Conservation (phyloP, 495 filamentous ascomycete genomes). For the Rhypophila decipiens region DNA sequence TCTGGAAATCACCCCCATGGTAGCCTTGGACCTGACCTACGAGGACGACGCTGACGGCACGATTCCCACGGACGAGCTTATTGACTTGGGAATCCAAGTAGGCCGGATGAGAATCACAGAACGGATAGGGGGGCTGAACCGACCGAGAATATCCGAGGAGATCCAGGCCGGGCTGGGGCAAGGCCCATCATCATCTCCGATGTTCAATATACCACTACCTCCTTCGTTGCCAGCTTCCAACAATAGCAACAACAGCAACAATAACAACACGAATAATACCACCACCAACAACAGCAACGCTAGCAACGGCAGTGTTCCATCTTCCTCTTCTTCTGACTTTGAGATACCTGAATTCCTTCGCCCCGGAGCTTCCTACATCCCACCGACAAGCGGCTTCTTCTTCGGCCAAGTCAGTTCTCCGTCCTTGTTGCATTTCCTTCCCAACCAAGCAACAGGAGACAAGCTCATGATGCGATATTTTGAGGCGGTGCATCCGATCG, state of each 20-base stretch:
- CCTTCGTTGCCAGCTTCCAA: too few species aligned
- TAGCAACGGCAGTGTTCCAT: background rate
- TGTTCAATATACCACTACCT: too few species aligned
- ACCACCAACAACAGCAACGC: background rate
- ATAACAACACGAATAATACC: too few species aligned
- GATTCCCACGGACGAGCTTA: constrained; percentile 45
- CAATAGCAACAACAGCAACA: background rate
- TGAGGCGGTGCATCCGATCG: constrained; percentile 58
- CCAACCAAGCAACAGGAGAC: constrained; percentile 43
- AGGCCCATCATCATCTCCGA: too few species aligned
- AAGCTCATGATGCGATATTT: constrained; percentile 60
- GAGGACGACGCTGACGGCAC: constrained; percentile 53
- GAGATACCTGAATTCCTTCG: constrained; percentile 39
- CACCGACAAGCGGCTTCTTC: constrained; percentile 61
- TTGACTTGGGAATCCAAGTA: constrained; percentile 63
- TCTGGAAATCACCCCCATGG: constrained; percentile 49
- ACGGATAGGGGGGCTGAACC: constrained; percentile 55
- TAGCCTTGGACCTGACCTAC: constrained; percentile 55
- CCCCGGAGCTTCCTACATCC: constrained; percentile 48
- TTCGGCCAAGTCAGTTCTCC: constrained; percentile 48
- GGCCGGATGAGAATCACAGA: constrained; percentile 69
- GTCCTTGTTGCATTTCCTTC: constrained; percentile 51
- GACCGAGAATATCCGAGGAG: constrained; percentile 61
- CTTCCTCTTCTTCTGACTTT: too few species aligned
- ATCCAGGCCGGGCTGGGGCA: constrained; percentile 23